Conservation (phyloP, 805 yeast species). For the Cyberlindnera samutprakarnensis region DNA sequence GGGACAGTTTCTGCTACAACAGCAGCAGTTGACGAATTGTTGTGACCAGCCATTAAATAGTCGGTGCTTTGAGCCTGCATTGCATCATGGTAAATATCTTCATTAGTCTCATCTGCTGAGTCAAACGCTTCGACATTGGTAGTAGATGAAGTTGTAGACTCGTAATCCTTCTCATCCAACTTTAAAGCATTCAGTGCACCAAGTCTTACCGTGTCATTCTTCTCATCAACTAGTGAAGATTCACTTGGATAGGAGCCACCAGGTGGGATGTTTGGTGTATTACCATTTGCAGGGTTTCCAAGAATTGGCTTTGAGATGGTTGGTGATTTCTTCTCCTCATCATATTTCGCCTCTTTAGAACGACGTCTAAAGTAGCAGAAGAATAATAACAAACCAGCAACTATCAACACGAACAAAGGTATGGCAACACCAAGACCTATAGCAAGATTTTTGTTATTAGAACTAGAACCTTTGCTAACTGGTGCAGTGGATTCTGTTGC, state of each 20-base stretch:
- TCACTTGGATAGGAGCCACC: slow-evolving; percentile 12
- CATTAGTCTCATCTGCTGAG: slow-evolving; percentile 22
- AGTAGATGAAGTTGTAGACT: slow-evolving; percentile 39
- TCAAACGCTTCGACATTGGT: slow-evolving; percentile 39
- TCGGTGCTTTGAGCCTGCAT: slow-evolving; percentile 33
- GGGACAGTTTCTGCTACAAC: slow-evolving; percentile 19
- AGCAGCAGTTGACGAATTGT: no score
- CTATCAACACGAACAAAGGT: slow-evolving; percentile 48
- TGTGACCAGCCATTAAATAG: slow-evolving; percentile 25
- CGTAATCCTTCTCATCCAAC: slow-evolving; percentile 34
- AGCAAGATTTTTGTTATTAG: slow-evolving; percentile 53
- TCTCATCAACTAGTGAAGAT: slow-evolving; percentile 25
- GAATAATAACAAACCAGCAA: slow-evolving; percentile 41
- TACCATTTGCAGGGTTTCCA: slow-evolving; percentile 29
- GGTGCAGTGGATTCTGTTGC: slow-evolving; percentile 22
- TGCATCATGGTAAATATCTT: slow-evolving; percentile 31
- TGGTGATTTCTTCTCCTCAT: slow-evolving; percentile 23
- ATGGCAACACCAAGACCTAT: slow-evolving; percentile 88
- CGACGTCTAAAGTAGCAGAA: slow-evolving; percentile 49
- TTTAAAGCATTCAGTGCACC: slow-evolving; percentile 46
- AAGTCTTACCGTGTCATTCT: slow-evolving; percentile 29
- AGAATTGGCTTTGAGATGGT: slow-evolving; percentile 33
- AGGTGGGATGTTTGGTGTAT: slow-evolving; percentile 20
- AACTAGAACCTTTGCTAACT: slow-evolving; percentile 6
- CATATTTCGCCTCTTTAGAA: slow-evolving; percentile 24